Evolutionary conservation across 345 rosid species (phyloP).

Genomic region (Pelargonium nanum): DNA sequence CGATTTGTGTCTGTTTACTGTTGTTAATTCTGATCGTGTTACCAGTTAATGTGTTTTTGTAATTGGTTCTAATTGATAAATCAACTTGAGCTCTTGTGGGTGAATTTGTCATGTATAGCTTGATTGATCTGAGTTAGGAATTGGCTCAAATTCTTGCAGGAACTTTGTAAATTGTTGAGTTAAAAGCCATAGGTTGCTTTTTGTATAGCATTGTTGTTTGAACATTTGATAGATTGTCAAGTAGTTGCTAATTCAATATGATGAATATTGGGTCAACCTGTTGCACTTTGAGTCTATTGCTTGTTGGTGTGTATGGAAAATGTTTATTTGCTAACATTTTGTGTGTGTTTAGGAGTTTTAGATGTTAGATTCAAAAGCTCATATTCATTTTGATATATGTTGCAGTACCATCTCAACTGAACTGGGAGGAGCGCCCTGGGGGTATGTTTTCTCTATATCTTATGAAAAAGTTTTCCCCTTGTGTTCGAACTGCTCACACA

Average conservation of each 20-base stretch:
- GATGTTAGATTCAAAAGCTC: background rate
- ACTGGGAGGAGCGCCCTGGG: conserved; percentile 72
- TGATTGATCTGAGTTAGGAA: too few relatives aligned
- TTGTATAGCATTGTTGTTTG: too few relatives aligned
- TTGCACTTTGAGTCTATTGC: background rate
- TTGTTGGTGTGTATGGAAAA: background rate
- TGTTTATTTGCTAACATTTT: background rate
- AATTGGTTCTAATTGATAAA: too few relatives aligned
- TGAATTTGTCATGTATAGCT: background rate
- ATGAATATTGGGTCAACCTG: too few relatives aligned
- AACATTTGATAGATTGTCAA: too few relatives aligned
- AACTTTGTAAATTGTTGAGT: too few relatives aligned
- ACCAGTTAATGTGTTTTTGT: too few relatives aligned
- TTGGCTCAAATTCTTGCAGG: too few relatives aligned
- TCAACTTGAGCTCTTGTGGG: background rate
- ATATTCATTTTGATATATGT: conserved; percentile 7
- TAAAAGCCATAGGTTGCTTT: too few relatives aligned
- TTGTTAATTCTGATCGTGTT: too few relatives aligned
- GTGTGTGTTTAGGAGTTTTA: background rate
- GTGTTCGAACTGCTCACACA: background rate
- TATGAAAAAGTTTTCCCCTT: background rate
- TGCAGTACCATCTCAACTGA: conserved; percentile 71
- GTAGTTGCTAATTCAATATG: too few relatives aligned
- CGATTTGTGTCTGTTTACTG: background rate
- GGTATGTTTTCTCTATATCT: conserved; percentile 29